Evolutionary conservation across 306 rosid genomes (phyloP).

Genomic region (Acacia melanoxylon): DNA sequence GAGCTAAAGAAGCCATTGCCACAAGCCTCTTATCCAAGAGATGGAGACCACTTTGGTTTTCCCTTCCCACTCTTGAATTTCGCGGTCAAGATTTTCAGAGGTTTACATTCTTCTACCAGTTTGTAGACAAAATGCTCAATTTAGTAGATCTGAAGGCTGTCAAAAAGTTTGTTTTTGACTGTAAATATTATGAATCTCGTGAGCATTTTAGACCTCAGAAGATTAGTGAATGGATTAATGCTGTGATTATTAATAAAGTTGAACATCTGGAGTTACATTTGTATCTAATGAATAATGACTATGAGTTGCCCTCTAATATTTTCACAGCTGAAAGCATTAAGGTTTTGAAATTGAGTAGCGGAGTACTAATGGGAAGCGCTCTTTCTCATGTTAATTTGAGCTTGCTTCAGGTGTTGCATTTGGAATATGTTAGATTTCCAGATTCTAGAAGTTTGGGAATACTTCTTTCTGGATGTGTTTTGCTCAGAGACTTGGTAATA

Average conservation of each 20-base stretch:
- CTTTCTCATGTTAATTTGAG: too few relatives aligned
- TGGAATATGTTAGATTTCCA: too few relatives aligned
- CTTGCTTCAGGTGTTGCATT: too few relatives aligned
- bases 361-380: too few relatives aligned
- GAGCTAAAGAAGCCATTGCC: constrained; percentile 10
- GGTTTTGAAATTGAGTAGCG: not conserved
- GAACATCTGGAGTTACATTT: not conserved
- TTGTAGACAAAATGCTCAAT: not conserved
- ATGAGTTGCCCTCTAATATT: not conserved
- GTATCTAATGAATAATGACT: accelerated
- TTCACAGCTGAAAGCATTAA: not conserved
- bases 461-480: too few relatives aligned
- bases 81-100: too few relatives aligned
- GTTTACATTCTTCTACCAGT: not conserved
- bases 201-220: too few relatives aligned
- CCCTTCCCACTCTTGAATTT: not conserved
- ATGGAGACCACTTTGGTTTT: constrained; percentile 35
- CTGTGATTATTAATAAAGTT: not conserved
- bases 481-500: not conserved
- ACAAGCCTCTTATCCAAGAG: constrained; percentile 33
- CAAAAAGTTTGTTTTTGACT: not conserved
- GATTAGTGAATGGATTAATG: not conserved
- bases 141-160: not conserved
- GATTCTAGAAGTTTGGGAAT: too few relatives aligned
- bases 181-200: too few relatives aligned